A percentile compares a stretch with the other conserved stretches of the same genome.
These are phyloP conservation scores for Amauroascus verrucosus DNA, from an alignment of 2,329 filamentous ascomycete genomes.

Conservation along the genomic window DNA sequence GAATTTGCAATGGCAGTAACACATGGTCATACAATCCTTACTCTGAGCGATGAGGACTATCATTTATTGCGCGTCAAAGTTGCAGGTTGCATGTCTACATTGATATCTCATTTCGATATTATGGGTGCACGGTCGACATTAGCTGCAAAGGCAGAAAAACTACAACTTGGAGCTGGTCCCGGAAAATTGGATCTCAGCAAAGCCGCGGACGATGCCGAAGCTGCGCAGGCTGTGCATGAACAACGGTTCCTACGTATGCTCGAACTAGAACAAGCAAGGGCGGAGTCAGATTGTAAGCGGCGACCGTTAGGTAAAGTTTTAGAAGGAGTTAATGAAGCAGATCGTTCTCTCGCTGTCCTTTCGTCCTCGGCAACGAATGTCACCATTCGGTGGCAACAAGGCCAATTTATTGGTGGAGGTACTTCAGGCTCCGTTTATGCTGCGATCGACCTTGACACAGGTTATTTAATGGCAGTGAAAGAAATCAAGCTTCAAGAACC, in stretches of 20 bases:
- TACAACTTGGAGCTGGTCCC: constrained; percentile 54
- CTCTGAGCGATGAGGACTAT: constrained; percentile 80
- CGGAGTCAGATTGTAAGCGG: constrained; percentile 70
- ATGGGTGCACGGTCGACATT: constrained; percentile 92
- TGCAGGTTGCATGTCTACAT: constrained; percentile 88
- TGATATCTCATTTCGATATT: constrained; percentile 98
- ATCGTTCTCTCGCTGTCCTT: constrained; percentile 84
- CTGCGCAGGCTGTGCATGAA: constrained; percentile 60
- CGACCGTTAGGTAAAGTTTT: constrained; percentile 82
- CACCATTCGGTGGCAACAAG: constrained; percentile 94
- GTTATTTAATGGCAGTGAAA: constrained; percentile 96
- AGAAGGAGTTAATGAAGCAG: constrained; percentile 90
- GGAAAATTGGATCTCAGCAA: constrained; percentile 67
- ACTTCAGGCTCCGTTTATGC: constrained; percentile 97
- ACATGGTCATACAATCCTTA: constrained; percentile 82
- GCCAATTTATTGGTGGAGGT: constrained; percentile 93
- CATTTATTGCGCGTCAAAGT: constrained; percentile 74
- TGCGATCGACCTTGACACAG: constrained; percentile 92
- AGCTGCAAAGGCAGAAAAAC: constrained; percentile 86
- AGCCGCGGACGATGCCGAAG: constrained; percentile 73
- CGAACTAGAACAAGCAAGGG: constrained; percentile 66
- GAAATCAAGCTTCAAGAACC: constrained; percentile 96
- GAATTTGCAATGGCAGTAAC: constrained; percentile 99
- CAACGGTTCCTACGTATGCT: constrained; percentile 64
- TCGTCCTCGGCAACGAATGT: constrained; percentile 93